Evolutionary conservation across 495 filamentous ascomycete genomes (phyloP).

Genomic region (Trichocladium uniseriatum): DNA sequence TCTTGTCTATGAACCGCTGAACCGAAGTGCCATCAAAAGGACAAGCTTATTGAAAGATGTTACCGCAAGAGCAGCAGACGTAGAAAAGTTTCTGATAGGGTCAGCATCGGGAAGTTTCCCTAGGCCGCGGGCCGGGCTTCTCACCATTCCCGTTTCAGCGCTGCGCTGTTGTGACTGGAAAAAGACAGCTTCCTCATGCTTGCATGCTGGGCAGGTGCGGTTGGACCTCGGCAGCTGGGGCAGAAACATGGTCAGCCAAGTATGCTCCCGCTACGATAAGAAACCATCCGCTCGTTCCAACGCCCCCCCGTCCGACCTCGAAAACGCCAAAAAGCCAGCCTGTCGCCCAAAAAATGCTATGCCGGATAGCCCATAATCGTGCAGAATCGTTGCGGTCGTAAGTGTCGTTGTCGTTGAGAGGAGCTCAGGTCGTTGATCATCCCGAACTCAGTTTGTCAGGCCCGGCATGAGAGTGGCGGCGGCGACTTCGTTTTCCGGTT

Average conservation of each 20-base stretch:
- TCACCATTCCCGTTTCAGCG: conserved; percentile 95
- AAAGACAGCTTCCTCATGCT: conserved; percentile 82
- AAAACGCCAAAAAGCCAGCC: background rate
- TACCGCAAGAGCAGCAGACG: conserved; percentile 86
- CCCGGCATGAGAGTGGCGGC: background rate
- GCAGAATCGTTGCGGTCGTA: too few relatives aligned
- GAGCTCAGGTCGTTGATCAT: too few relatives aligned
- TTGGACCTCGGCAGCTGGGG: conserved; percentile 77
- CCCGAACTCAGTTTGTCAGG: background rate
- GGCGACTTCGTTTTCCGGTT: background rate
- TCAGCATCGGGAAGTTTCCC: conserved; percentile 18
- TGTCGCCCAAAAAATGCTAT: background rate
- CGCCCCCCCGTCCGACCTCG: background rate
- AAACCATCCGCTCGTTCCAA: background rate
- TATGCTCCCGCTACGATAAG: background rate
- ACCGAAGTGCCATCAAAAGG: conserved; percentile 3
- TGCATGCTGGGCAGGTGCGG: conserved; percentile 73
- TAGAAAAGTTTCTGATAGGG: conserved; percentile 81
- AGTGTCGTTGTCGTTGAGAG: background rate
- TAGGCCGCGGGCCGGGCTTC: conserved; percentile 16
- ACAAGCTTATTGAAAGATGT: conserved; percentile 57
- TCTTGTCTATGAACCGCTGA: background rate
- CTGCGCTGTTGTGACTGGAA: conserved; percentile 97
- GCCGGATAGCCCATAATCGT: background rate
- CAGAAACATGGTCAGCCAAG: conserved; percentile 35